Conservation (phyloP, 2,329 filamentous ascomycete species). For the Claviceps spartinae region DNA sequence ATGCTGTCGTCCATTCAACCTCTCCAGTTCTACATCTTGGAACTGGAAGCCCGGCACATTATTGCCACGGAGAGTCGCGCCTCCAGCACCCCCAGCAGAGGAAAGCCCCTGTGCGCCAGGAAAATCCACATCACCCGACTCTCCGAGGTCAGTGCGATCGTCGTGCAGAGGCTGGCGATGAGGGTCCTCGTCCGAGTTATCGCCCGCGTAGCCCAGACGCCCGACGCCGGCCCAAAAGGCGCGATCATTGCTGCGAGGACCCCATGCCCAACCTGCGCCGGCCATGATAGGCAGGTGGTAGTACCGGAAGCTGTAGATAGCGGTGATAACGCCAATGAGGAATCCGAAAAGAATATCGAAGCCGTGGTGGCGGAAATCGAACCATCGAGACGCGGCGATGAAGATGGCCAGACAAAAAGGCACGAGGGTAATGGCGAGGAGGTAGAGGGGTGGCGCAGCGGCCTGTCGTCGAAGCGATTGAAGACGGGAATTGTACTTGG, state of each 20-base stretch:
- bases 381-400: conserved; percentile 75
- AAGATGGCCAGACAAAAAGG: conserved; percentile 67
- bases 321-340: conserved; percentile 56
- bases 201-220: conserved; percentile 39
- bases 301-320: conserved; percentile 66
- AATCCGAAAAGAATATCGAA: conserved; percentile 86
- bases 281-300: conserved; percentile 65
- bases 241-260: conserved; percentile 54
- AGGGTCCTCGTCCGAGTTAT: conserved; percentile 20
- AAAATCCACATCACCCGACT: conserved; percentile 14
- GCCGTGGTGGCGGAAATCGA: conserved; percentile 79
- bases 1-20: conserved; percentile 8
- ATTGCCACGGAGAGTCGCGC: conserved; percentile 1
- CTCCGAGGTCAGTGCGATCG: conserved; percentile 13
- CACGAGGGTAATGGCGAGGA: conserved; percentile 54
- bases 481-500: conserved; percentile 19
- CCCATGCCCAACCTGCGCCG: conserved; percentile 88
- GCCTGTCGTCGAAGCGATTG: conserved; percentile 48
- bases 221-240: conserved; percentile 70
- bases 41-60: conserved; percentile 9
- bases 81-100: not conserved
- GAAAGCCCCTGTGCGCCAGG: not conserved
- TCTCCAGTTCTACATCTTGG: conserved; percentile 20
- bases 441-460: conserved; percentile 70
- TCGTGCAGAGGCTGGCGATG: conserved; percentile 6